These are phyloP conservation scores for Boechera divaricarpa DNA, from an alignment of 345 rosid genomes.

Conservation along the genomic window DNA sequence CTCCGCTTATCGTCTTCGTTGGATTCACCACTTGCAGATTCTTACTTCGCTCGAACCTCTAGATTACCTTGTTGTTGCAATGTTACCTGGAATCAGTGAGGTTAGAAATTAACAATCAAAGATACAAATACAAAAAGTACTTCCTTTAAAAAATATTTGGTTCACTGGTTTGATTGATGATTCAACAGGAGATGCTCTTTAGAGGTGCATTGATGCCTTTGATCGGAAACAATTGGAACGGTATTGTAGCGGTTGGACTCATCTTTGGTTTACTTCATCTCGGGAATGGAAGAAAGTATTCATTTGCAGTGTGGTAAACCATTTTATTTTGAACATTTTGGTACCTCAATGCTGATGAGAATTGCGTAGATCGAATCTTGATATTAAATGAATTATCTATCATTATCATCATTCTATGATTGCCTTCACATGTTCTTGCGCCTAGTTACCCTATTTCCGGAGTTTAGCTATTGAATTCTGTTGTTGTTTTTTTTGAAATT, in stretches of 20 bases:
- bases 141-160: background rate
- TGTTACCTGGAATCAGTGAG: slow-evolving; percentile 89
- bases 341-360: slow-evolving; percentile 7
- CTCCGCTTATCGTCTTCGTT: background rate
- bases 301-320: slow-evolving; percentile 81
- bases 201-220: slow-evolving; percentile 79
- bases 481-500: background rate
- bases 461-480: background rate
- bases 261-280: slow-evolving; percentile 82
- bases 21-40: slow-evolving; percentile 50
- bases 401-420: background rate
- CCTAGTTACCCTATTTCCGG: background rate
- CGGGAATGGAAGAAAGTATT: slow-evolving; percentile 83
- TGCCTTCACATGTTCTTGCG: slow-evolving; percentile 9
- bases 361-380: background rate
- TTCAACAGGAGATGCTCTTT: slow-evolving; percentile 77
- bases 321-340: background rate
- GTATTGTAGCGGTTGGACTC: slow-evolving; percentile 60
- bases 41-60: slow-evolving; percentile 82
- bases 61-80: slow-evolving; percentile 77
- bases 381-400: background rate
- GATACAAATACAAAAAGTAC: background rate
- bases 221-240: slow-evolving; percentile 68
- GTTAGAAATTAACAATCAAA: slow-evolving; percentile 42
- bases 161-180: slow-evolving; percentile 12